Conservation (phyloP, 176 grass and related monocot genomes). For the Ensete ventricosum region DNA sequence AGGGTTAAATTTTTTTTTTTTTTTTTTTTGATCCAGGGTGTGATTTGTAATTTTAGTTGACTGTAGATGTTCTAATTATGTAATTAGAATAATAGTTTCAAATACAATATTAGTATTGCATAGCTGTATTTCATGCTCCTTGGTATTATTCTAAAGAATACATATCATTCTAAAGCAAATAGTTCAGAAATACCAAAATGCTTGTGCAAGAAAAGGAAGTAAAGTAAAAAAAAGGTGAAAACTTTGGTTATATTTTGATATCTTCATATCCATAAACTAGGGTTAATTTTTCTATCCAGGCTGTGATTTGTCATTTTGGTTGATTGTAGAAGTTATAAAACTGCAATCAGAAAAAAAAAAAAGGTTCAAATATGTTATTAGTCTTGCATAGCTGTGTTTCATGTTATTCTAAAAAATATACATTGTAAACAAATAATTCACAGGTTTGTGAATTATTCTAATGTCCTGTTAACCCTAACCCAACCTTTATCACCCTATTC, state of each 20-base stretch:
- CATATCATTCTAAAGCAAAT: neutral
- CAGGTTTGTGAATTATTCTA: neutral
- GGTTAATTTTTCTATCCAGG: neutral
- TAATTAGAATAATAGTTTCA: too few relatives aligned
- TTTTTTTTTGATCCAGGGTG: neutral
- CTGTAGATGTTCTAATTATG: neutral
- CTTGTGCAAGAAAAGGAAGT: constrained; percentile 1
- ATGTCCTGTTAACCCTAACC: neutral
- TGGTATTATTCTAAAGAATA: too few relatives aligned
- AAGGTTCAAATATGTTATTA: too few relatives aligned
- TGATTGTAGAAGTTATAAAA: neutral
- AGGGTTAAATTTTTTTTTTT: neutral
- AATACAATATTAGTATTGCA: too few relatives aligned
- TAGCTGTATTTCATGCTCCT: too few relatives aligned
- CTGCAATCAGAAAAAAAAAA: neutral
- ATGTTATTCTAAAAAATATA: too few relatives aligned
- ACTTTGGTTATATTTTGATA: constrained; percentile 1
- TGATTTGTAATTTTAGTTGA: neutral
- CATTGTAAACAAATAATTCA: neutral
- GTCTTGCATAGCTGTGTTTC: too few relatives aligned
- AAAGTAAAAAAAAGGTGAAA: constrained; percentile 1
- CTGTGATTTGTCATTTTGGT: neutral
- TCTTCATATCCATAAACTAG: constrained; percentile 4
- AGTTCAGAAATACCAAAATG: constrained; percentile 21
- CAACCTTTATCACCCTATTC: constrained; percentile 7